Evolutionary conservation across 2,329 filamentous ascomycete genomes (phyloP), one percentile per base, ranked within the genome.

Genomic region (Shiraia bambusicola): DNA sequence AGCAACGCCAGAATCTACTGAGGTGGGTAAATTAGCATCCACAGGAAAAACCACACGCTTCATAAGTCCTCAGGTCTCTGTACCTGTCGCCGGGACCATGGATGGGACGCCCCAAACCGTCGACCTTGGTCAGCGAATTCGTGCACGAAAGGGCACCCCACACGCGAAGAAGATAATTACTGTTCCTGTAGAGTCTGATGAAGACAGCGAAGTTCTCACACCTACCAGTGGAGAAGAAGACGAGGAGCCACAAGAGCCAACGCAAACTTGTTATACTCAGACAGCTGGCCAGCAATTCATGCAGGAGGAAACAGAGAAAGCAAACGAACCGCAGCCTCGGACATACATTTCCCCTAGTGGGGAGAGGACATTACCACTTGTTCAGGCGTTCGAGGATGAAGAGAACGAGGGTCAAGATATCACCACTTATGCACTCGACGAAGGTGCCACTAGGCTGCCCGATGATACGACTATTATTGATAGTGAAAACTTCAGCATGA

Each of bases 401-500:
- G 52, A 57, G 11, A 52, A 61, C 17, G 48, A 60, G 3, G 40
- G 46, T 1, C 42, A 52, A 25, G 58, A 59, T 28, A 51, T 38
- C 6, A 57, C 54, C 22, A 42, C 55, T 9, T 63, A 55, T 45
- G 57, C 52, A 1, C 59, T 63, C 37, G 60, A 67, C 9, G 59
- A 65, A 46, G 59, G 58, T n/a, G 48, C 57, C 1, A 66, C 61
- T 3, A 54, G 62, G 11, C 60, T 62, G 56, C 60, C 55, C 3
- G 73, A 73, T 15, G 73, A 76, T 28, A 66, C 69, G 8, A 76
- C 73, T 0, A 61, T 75, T n/a, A 57, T 71, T 6, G 65, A 72
- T 30, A 75, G 73, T 45, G 74, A 76, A 49, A 72, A 72, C 38
- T 76, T 77, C 54, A 77, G 72, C 42, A 76, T 77, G 69, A 66